Evolutionary conservation across 2,329 filamentous ascomycete species (phyloP).

Genomic region (Dactylellina haptotyla): DNA sequence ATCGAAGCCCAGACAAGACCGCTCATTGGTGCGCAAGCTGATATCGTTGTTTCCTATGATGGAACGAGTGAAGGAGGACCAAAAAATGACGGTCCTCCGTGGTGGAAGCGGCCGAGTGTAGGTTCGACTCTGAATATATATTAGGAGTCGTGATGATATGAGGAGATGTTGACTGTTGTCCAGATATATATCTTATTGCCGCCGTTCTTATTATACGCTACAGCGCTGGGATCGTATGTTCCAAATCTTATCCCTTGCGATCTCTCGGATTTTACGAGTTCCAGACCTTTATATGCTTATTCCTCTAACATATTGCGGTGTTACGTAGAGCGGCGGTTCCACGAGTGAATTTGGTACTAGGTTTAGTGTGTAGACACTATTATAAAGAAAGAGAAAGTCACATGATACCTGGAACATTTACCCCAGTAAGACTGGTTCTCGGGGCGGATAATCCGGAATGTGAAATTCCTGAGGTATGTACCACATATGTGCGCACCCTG

Average conservation of each 20-base stretch:
- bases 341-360: slow-evolving; percentile 70
- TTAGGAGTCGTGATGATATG: too few relatives aligned
- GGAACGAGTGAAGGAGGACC: slow-evolving; percentile 10
- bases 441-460: slow-evolving; percentile 81
- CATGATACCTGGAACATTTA: slow-evolving; percentile 68
- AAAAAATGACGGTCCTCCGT: slow-evolving; percentile 44
- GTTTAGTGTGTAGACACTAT: slow-evolving; percentile 84
- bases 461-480: slow-evolving; percentile 71
- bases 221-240: slow-evolving; percentile 80
- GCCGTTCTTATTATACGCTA: slow-evolving; percentile 81
- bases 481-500: background rate
- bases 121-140: too few relatives aligned
- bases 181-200: slow-evolving; percentile 81
- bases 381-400: slow-evolving; percentile 74
- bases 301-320: background rate
- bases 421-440: slow-evolving; percentile 66
- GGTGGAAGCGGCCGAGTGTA: slow-evolving; percentile 54
- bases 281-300: background rate
- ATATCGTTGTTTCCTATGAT: slow-evolving; percentile 12
- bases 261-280: background rate
- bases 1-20: slow-evolving; percentile 33
- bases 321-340: slow-evolving; percentile 55
- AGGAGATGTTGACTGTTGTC: slow-evolving; percentile 25
- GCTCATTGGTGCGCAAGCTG: slow-evolving; percentile 19
- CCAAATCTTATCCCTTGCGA: slow-evolving; percentile 34